Evolutionary conservation across 495 filamentous ascomycete genomes (phyloP), one percentile per base, ranked within the genome.

Genomic region (Aspergillus bertholletiae): DNA sequence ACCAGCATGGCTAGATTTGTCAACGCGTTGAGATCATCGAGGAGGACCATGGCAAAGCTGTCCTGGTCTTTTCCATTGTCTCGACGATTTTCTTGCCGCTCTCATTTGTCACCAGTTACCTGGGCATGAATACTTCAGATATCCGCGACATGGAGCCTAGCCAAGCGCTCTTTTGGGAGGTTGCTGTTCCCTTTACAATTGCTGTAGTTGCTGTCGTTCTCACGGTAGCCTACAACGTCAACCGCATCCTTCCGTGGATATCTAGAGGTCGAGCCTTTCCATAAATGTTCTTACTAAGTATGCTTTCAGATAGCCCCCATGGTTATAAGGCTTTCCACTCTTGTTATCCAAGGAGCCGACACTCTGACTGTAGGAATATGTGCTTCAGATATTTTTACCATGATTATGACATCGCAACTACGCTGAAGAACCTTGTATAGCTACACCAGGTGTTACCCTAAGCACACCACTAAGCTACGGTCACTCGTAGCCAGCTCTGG

Each of bases 101-200:
- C 2, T 65, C 60, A 0, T 68, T 70, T 21, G 68, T 78, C 5
- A 64, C 73, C 0, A 65, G 67, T 48, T 65, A 71, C 47, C 49
- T 76, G 2, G 74, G 74, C 5, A 80, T 78, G 75, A 80, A 80
- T 56, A 74, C 78, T 39, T 63, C 55, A 50, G 79, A 81, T 57
- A 59, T 82, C 5, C 72, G 77, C 12, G 71, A 80, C 57, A 81
- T 78, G 77, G 61, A 72, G 1, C 37, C 48, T 2, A 67, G 59
- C 0, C 77, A 82, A 61, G 68, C 70, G 65, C 59, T 74, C 2
- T 83, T 77, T 56, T 84, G 80, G 81, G 68, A 63, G 5, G 59
- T 69, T 3, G 73, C 79, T 1, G 18, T 76, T 1, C 78, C 80
- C 1, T 62, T 80, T 0, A 78, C 78, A 0, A 54, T 72, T 1